Evolutionary conservation across 805 yeast species (phyloP).

Genomic region (Candida khao-thaluensis): DNA sequence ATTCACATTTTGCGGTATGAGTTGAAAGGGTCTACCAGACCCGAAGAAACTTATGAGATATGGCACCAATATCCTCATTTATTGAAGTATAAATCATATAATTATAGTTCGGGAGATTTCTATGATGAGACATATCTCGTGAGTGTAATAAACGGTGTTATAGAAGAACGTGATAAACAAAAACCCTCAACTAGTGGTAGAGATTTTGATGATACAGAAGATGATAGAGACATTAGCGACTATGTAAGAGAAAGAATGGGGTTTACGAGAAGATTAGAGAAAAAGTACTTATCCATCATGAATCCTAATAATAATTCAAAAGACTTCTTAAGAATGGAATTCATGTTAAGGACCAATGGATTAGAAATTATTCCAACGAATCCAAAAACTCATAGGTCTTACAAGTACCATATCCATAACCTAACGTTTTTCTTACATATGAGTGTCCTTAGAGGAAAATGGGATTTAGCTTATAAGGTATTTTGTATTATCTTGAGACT

Average conservation of each 20-base stretch:
- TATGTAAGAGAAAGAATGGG: not conserved
- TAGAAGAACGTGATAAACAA: not conserved
- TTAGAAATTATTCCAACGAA: constrained; percentile 23
- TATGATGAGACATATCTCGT: constrained; percentile 5
- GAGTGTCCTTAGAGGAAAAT: constrained; percentile 46
- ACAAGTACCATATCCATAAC: constrained; percentile 29
- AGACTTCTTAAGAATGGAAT: constrained; percentile 4
- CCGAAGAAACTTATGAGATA: constrained; percentile 34
- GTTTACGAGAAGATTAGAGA: constrained; percentile 3
- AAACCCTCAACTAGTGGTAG: too few relatives aligned
- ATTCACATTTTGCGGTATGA: constrained; percentile 15
- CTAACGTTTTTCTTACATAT: constrained; percentile 49
- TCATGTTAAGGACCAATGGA: constrained; percentile 3
- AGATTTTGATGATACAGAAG: not conserved
- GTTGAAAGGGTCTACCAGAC: constrained; percentile 24
- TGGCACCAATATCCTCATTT: constrained; percentile 27
- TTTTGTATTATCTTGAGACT: constrained; percentile 50
- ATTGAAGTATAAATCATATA: constrained; percentile 4
- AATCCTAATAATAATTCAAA: constrained; percentile 2
- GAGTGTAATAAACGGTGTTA: constrained; percentile 5
- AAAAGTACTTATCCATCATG: not conserved
- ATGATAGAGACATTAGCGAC: constrained; percentile 1
- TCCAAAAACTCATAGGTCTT: constrained; percentile 1
- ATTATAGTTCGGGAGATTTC: constrained; percentile 3
- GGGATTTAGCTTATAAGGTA: constrained; percentile 55